A percentile compares a stretch with the other conserved stretches of the same genome.
These are phyloP conservation scores for Penicillium sp. DNA, from an alignment of 2,329 filamentous ascomycete genomes.

Conservation along the genomic window DNA sequence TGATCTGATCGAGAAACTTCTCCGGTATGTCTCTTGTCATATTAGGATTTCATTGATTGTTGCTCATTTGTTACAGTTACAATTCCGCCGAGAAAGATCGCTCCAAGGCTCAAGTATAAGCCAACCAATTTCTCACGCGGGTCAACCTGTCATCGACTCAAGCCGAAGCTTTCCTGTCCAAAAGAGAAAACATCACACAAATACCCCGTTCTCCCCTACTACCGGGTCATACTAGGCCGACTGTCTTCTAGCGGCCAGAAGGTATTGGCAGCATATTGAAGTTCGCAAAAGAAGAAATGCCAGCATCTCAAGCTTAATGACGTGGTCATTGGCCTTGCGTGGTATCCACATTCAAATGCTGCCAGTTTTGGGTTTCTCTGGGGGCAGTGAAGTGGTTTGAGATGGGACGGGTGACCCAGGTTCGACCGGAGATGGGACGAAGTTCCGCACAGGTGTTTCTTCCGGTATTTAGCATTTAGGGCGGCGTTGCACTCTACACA, in stretches of 20 bases:
- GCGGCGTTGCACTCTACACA: slow-evolving; percentile 11
- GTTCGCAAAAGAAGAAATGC: background rate
- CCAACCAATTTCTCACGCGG: slow-evolving; percentile 1
- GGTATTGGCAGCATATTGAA: background rate
- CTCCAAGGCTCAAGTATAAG: slow-evolving; percentile 24
- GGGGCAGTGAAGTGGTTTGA: background rate
- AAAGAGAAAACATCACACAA: background rate
- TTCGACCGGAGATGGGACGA: background rate
- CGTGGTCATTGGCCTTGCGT: background rate
- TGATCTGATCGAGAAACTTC: slow-evolving; percentile 95
- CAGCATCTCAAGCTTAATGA: background rate
- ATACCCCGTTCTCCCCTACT: background rate
- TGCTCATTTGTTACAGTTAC: slow-evolving; percentile 19
- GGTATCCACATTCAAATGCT: background rate
- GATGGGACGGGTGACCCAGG: background rate
- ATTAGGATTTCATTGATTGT: background rate
- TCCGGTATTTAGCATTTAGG: slow-evolving; percentile 10
- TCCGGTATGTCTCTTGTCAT: slow-evolving; percentile 64
- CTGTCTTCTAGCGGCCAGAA: background rate
- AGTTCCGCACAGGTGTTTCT: slow-evolving; percentile 1
- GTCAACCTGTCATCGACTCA: background rate
- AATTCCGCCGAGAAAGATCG: slow-evolving; percentile 33
- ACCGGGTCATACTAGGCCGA: background rate
- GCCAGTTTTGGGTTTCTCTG: background rate
- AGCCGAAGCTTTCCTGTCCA: background rate